phyloP scores from a whole-genome alignment of 2,329 filamentous ascomycete genomes.

The Colletotrichum viniferum region DNA sequence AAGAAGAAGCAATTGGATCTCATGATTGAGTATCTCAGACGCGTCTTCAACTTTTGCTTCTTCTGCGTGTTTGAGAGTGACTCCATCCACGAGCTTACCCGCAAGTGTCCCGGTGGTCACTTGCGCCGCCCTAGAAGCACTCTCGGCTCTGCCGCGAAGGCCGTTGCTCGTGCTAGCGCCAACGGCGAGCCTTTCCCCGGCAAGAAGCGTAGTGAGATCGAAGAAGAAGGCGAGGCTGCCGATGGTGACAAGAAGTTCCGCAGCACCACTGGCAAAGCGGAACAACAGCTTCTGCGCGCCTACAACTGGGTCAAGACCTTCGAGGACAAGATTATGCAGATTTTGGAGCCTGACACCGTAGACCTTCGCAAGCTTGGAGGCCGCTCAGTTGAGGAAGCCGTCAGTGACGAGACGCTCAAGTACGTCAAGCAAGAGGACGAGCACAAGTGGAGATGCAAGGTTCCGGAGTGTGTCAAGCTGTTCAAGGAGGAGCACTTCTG shows the following conservation, averaged over 20 bases:
- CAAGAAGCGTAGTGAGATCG: constrained; percentile 72
- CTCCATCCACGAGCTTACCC: constrained; percentile 91
- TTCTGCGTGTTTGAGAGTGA: constrained; percentile 99
- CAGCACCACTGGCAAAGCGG: constrained; percentile 74
- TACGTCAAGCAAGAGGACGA: constrained; percentile 97
- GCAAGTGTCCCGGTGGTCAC: constrained; percentile 97
- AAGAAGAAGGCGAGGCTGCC: constrained; percentile 68
- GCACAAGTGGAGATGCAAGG: constrained; percentile 95
- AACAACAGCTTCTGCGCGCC: constrained; percentile 90
- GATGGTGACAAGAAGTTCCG: constrained; percentile 76
- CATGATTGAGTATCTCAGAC: constrained; percentile 92
- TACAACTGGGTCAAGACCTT: constrained; percentile 99
- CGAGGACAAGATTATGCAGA: constrained; percentile 93
- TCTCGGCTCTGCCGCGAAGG: constrained; percentile 80
- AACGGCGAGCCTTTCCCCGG: constrained; percentile 82
- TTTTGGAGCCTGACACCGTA: constrained; percentile 86
- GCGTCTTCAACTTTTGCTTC: constrained; percentile 99
- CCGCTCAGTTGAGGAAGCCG: constrained; percentile 80
- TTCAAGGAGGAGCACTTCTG: constrained; percentile 98
- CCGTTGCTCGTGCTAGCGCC: constrained; percentile 84
- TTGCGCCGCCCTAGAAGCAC: constrained; percentile 88
- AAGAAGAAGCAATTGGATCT: constrained; percentile 98
- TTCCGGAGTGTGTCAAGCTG: constrained; percentile 92
- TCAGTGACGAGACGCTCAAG: constrained; percentile 85
- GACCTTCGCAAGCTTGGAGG: constrained; percentile 92